Conservation (phyloP, 2,329 filamentous ascomycete genomes). For the Teratosphaeriaceae sp. region DNA sequence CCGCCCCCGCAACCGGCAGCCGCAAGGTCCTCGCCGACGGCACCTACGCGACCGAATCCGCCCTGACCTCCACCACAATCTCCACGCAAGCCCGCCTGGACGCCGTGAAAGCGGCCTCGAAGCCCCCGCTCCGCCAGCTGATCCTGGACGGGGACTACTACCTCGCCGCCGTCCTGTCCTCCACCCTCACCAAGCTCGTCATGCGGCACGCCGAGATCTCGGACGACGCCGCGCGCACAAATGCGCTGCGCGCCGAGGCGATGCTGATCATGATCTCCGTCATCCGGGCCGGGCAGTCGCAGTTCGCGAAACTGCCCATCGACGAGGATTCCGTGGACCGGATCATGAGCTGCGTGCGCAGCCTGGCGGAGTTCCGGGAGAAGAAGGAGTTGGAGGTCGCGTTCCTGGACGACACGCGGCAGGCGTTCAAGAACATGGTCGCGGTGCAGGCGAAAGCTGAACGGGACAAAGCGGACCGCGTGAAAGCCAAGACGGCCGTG, state of each 20-base stretch:
- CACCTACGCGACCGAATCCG: conserved; percentile 95
- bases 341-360: conserved; percentile 95
- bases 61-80: conserved; percentile 86
- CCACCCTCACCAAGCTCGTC: conserved; percentile 91
- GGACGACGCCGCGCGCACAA: conserved; percentile 75
- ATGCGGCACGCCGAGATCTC: conserved; percentile 97
- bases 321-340: conserved; percentile 98
- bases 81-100: conserved; percentile 85
- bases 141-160: conserved; percentile 98
- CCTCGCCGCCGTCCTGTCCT: conserved; percentile 87
- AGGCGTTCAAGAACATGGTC: conserved; percentile 95
- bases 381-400: conserved; percentile 87
- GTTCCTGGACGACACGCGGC: conserved; percentile 89
- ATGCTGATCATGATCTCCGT: conserved; percentile 99
- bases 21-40: conserved; percentile 91
- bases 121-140: conserved; percentile 87
- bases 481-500: conserved; percentile 88
- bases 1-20: conserved; percentile 71
- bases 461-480: conserved; percentile 83
- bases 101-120: conserved; percentile 93
- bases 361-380: conserved; percentile 80
- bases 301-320: conserved; percentile 94
- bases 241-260: conserved; percentile 88
- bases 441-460: conserved; percentile 97
- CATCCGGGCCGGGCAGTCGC: conserved; percentile 95